Conservation (phyloP, 192 early-diverging fungal species). For the Backusella parvicylindrica region DNA sequence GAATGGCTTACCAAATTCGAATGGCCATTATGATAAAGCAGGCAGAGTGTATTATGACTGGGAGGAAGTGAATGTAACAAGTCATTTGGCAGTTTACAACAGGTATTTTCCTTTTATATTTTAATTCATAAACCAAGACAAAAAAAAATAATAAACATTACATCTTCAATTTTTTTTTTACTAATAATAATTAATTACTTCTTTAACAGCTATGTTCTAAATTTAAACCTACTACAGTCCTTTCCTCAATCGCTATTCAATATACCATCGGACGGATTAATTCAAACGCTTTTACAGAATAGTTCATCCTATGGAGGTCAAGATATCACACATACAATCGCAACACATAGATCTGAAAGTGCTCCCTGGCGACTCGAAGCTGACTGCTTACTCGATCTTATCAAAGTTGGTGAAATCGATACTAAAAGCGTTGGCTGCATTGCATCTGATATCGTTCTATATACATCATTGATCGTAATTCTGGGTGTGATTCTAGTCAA, state of each 20-base stretch:
- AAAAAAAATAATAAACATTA: neutral
- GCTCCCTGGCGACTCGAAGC: conserved; percentile 45
- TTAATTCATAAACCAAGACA: neutral
- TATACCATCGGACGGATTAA: conserved; percentile 26
- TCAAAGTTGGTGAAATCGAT: conserved; percentile 80
- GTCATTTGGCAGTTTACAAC: conserved; percentile 31
- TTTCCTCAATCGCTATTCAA: conserved; percentile 23
- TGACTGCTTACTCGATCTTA: conserved; percentile 71
- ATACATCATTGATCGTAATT: conserved; percentile 74
- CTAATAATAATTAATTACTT: conserved; percentile 8
- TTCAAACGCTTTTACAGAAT: conserved; percentile 14
- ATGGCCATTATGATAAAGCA: conserved; percentile 26
- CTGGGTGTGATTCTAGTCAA: conserved; percentile 64
- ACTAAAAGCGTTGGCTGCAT: conserved; percentile 84
- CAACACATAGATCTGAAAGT: conserved; percentile 37
- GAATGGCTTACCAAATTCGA: conserved; percentile 14
- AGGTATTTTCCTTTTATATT: conserved; percentile 17
- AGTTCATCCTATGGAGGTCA: conserved; percentile 35
- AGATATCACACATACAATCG: conserved; percentile 49
- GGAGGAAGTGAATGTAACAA: conserved; percentile 24
- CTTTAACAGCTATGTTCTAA: conserved; percentile 32
- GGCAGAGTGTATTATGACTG: conserved; percentile 36
- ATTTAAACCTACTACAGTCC: conserved; percentile 29
- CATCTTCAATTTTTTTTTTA: neutral
- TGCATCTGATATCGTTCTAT: conserved; percentile 70